Evolutionary conservation across 257 asterid species (phyloP), one percentile per base, ranked within the genome.

Genomic region (Asclepias syriaca): DNA sequence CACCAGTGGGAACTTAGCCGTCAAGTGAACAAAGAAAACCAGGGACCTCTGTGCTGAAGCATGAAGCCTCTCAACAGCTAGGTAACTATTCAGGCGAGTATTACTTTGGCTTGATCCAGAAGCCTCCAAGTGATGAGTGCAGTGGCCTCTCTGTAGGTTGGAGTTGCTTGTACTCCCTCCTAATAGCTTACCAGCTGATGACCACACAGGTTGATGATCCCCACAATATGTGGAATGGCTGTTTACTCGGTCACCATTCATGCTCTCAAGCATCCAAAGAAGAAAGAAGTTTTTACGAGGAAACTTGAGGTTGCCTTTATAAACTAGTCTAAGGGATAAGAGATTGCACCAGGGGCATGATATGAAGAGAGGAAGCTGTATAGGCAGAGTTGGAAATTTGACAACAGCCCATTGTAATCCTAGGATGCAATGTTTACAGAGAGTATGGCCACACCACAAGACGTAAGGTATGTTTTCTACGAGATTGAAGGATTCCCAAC

Each of bases 311-410:
- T 78, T 84, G 19, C 96, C 96, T 75, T 83, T 83, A 74, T 88
- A 93, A 70, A 93, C 90, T 65, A 93, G 75, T 57, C 96, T 93
- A n/a, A 79, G 87, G 12, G 97, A 91, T 57, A 91, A 78, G 75
- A 86, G 82, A 76, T 83, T 91, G 87, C 98, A 93, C 98, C 97
- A 93, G 76, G 98, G 98, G 76, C 98, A 93, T 50, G 97, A 83
- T 73, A 93, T 84, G 32, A 91, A 83, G 84, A 90, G 96, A 7
- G 97, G 98, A 81, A 93, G 94, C 86, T 89, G 98, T 73, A 93
- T 75, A 10, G 96, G 96, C 66, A 89, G 72, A 69, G 92, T 82
- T 0, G 97, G 96, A 72, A 82, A 82, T 57, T 88, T 93, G 78
- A 93, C 90, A 24, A 89, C 92, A 22, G 98, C 98, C 94, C 96